A percentile compares a stretch with the other conserved stretches of the same genome.
Conservation (phyloP, 805 yeast species). For the Starmerella potacharoeniae region DNA sequence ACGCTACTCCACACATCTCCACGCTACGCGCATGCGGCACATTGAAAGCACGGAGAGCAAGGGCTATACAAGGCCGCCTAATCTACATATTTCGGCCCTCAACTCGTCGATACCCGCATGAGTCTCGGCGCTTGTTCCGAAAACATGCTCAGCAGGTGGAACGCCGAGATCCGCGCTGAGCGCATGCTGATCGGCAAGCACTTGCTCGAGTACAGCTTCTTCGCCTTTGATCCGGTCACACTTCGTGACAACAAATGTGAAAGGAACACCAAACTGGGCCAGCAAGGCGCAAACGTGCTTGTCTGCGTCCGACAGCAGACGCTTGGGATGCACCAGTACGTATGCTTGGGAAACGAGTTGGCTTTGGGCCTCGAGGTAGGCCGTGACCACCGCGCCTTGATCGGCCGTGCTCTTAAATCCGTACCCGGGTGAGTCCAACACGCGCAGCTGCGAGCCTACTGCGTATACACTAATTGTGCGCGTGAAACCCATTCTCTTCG, state of each 20-base stretch:
- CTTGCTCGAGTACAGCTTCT: slow-evolving; percentile 3
- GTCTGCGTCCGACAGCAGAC: slow-evolving; percentile 52
- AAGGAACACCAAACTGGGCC: slow-evolving; percentile 46
- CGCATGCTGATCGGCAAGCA: slow-evolving; percentile 3
- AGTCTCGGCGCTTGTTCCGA: slow-evolving; percentile 20
- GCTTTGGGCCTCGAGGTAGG: slow-evolving; percentile 45
- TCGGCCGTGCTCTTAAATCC: slow-evolving; percentile 53
- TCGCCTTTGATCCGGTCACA: slow-evolving; percentile 36
- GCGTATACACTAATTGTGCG: slow-evolving; percentile 60
- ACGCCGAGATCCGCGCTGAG: slow-evolving; percentile 5
- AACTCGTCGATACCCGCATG: slow-evolving; percentile 24
- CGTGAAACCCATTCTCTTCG: slow-evolving; percentile 43
- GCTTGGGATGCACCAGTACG: slow-evolving; percentile 47
- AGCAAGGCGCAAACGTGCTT: slow-evolving; percentile 40
- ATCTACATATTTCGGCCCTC: slow-evolving; percentile 21
- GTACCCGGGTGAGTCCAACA: slow-evolving; percentile 86
- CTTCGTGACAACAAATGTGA: slow-evolving; percentile 68
- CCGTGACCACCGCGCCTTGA: slow-evolving; percentile 61
- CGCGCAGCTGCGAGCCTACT: slow-evolving; percentile 47
- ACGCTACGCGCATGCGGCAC: too few relatives aligned
- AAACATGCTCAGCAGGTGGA: slow-evolving; percentile 28
- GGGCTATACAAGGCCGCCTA: slow-evolving; percentile 19
- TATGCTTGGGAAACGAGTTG: slow-evolving; percentile 46
- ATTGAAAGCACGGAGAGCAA: too few relatives aligned
- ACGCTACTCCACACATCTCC: too few relatives aligned